Evolutionary conservation across 2,329 filamentous ascomycete genomes (phyloP).

Genomic region (Ophiostoma australiae): DNA sequence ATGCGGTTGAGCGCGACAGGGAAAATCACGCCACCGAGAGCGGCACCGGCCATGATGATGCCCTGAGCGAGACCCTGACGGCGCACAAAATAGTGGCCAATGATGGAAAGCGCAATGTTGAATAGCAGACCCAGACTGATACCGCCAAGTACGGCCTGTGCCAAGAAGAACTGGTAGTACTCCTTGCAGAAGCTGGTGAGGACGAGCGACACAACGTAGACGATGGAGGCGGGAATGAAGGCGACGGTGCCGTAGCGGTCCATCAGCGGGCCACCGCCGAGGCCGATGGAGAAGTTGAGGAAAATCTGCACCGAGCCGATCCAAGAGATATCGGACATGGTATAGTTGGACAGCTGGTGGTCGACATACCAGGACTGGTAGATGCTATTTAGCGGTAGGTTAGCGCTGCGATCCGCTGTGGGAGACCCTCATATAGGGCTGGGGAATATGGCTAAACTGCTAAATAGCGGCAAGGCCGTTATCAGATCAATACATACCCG

Average conservation of each 20-base stretch:
- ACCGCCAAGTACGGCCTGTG: conserved; percentile 37
- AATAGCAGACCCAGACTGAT: conserved; percentile 38
- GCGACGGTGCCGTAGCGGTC: conserved; percentile 58
- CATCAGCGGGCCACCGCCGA: conserved; percentile 41
- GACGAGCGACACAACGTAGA: conserved; percentile 59
- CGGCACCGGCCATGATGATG: conserved; percentile 41
- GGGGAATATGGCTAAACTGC: neutral
- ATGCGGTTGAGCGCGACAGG: conserved; percentile 47
- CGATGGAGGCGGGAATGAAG: conserved; percentile 47
- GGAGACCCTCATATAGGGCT: neutral
- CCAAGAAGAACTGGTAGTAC: conserved; percentile 41
- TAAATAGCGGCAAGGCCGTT: neutral
- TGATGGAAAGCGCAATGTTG: conserved; percentile 34
- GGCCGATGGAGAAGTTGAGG: conserved; percentile 33
- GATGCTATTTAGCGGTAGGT: conserved; percentile 21
- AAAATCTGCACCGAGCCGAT: conserved; percentile 48
- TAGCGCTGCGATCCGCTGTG: neutral
- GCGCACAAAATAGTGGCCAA: conserved; percentile 33
- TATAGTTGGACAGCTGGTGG: conserved; percentile 39
- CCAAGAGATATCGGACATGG: conserved; percentile 46
- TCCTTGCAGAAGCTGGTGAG: conserved; percentile 50
- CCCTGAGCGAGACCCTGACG: conserved; percentile 31
- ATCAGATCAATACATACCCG: neutral
- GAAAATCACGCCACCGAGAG: conserved; percentile 44
- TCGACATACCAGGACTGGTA: conserved; percentile 49